These are phyloP conservation scores for Acrocalymma vagum DNA, from an alignment of 2,329 filamentous ascomycete species.

Conservation along the genomic window DNA sequence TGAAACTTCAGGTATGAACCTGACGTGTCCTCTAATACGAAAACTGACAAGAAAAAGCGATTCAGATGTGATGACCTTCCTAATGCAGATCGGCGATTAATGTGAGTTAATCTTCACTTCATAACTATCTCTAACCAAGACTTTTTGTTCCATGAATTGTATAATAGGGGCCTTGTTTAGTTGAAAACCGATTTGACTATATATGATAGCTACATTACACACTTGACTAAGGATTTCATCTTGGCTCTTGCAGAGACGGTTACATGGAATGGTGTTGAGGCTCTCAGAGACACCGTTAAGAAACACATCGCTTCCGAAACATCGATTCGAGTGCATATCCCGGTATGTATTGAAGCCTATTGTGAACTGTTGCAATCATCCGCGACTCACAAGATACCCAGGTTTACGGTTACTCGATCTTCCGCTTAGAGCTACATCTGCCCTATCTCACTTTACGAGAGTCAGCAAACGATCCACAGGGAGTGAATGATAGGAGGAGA, in stretches of 20 bases:
- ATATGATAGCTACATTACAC: constrained; percentile 9
- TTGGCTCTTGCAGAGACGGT: constrained; percentile 11
- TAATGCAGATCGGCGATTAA: constrained; percentile 12
- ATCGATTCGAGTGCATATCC: constrained; percentile 11
- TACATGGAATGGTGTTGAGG: constrained; percentile 8
- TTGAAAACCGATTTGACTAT: not conserved
- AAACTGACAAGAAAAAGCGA: too few relatives aligned
- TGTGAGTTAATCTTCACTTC: constrained; percentile 8
- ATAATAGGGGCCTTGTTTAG: too few relatives aligned
- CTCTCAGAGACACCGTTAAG: constrained; percentile 17
- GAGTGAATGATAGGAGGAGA: not conserved
- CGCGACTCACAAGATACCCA: constrained; percentile 1
- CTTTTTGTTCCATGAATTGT: too few relatives aligned
- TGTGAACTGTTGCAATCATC: not conserved
- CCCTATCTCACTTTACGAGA: constrained; percentile 6
- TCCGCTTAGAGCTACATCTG: constrained; percentile 15
- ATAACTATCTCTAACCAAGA: constrained; percentile 8
- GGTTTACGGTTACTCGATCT: constrained; percentile 5
- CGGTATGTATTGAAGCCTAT: constrained; percentile 9
- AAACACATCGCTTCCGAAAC: constrained; percentile 18
- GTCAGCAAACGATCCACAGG: constrained; percentile 3
- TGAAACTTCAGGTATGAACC: constrained; percentile 1
- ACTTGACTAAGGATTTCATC: constrained; percentile 14
- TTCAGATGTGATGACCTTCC: too few relatives aligned
- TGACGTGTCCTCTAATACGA: too few relatives aligned